A percentile compares a stretch with the other conserved stretches of the same genome.
Evolutionary conservation across 352 stramenopile species (phyloP).

Genomic region (Globisporangium rhizosaccharum): DNA sequence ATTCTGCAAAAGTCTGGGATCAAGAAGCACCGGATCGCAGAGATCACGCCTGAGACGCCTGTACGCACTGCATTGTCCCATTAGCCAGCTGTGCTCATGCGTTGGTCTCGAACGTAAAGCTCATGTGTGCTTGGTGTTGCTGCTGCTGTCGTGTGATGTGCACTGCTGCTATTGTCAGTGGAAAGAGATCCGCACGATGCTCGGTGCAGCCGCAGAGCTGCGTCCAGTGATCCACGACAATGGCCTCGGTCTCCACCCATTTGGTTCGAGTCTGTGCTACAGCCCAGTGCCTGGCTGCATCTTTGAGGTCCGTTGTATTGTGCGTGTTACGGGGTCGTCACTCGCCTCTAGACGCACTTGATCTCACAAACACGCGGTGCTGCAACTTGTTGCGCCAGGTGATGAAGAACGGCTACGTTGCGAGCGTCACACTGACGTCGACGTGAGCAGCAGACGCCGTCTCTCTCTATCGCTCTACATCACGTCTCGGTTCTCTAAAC

Average conservation of each 20-base stretch:
- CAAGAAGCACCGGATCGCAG: constrained; percentile 35
- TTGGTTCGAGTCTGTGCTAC: constrained; percentile 78
- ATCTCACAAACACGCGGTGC: not conserved
- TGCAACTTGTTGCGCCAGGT: constrained; percentile 16
- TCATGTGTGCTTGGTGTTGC: not conserved
- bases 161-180: constrained; percentile 30
- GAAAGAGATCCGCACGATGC: constrained; percentile 59
- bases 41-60: constrained; percentile 63
- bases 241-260: constrained; percentile 67
- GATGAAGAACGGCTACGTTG: constrained; percentile 74
- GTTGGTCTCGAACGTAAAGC: too few relatives aligned
- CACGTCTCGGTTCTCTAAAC: too few relatives aligned
- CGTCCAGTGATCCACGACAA: constrained; percentile 76
- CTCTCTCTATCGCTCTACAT: too few relatives aligned
- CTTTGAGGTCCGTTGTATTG: constrained; percentile 36
- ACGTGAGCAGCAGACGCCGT: constrained; percentile 2
- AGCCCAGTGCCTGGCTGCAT: constrained; percentile 62
- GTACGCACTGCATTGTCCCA: constrained; percentile 19
- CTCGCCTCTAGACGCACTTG: not conserved
- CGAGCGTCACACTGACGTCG: constrained; percentile 59
- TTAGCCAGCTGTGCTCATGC: not conserved
- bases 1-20: constrained; percentile 38
- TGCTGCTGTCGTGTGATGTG: not conserved
- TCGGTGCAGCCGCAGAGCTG: constrained; percentile 40
- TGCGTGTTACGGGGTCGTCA: not conserved